Percentiles rank a stretch among this genome's conserved stretches.
These are phyloP conservation scores for Tilletiopsis washingtonensis DNA, from an alignment of 1,284 basidiomycete species.

Conservation along the genomic window DNA sequence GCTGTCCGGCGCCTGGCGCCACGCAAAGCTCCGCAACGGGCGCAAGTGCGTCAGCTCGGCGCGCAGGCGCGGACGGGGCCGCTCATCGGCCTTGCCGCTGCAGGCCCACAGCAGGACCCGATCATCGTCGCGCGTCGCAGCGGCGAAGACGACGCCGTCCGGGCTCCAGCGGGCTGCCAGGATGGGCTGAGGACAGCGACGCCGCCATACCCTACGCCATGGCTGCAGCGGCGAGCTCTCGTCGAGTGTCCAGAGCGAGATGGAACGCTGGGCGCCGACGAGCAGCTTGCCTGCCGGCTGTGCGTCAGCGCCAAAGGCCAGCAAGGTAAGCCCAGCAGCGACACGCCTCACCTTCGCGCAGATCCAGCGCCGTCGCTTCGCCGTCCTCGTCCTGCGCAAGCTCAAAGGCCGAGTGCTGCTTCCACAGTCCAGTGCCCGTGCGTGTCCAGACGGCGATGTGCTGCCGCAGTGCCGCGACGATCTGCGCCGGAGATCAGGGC, in stretches of 20 bases:
- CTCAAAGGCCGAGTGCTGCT: too few relatives aligned
- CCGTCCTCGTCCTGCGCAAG: too few relatives aligned
- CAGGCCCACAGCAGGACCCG: neutral
- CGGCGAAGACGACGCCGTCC: neutral
- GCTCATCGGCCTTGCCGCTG: neutral
- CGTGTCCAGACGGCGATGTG: too few relatives aligned
- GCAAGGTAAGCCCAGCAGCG: too few relatives aligned
- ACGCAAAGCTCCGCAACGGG: neutral
- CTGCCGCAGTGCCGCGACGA: too few relatives aligned
- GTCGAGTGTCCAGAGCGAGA: neutral
- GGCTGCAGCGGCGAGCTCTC: neutral
- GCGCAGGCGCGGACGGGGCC: neutral
- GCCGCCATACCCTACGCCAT: neutral
- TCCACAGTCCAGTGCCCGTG: too few relatives aligned
- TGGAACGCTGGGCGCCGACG: neutral
- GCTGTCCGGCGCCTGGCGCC: neutral
- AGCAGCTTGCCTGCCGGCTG: neutral
- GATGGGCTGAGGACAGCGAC: neutral
- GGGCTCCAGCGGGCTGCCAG: neutral
- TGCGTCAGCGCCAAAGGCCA: too few relatives aligned
- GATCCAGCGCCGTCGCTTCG: too few relatives aligned
- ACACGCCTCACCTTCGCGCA: too few relatives aligned
- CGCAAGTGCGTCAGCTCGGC: neutral
- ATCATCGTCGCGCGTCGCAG: neutral
- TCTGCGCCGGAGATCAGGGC: too few relatives aligned